Evolutionary conservation across 192 early-diverging fungal species (phyloP).

Genomic region (Oehlia diaphana): DNA sequence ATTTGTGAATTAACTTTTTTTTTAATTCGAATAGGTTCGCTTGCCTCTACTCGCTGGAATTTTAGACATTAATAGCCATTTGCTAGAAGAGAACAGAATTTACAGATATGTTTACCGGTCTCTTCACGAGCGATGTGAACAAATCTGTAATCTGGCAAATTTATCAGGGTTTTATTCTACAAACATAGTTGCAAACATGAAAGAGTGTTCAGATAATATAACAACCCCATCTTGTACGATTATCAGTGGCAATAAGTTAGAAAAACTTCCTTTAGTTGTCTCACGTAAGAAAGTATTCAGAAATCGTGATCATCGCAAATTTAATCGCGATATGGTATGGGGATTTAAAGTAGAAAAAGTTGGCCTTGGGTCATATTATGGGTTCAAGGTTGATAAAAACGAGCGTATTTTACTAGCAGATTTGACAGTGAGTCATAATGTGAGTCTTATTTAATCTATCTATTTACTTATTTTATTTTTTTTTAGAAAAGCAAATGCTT

Average conservation of each 20-base stretch:
- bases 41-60: background rate
- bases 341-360: conserved; percentile 38
- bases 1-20: too few relatives aligned
- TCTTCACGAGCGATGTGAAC: background rate
- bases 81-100: background rate
- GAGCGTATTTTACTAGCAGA: conserved; percentile 51
- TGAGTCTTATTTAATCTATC: background rate
- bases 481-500: background rate
- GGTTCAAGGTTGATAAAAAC: conserved; percentile 55
- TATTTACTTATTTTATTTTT: background rate
- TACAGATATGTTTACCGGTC: background rate
- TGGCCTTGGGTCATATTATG: conserved; percentile 49
- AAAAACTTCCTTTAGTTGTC: background rate
- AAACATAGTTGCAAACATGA: background rate
- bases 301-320: background rate
- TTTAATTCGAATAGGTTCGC: background rate
- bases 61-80: background rate
- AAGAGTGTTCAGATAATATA: background rate
- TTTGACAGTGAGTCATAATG: conserved; percentile 48
- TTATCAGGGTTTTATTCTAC: background rate
- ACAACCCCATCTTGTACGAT: background rate
- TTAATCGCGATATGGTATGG: conserved; percentile 30
- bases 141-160: background rate
- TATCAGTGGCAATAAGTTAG: background rate
- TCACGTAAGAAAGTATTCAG: background rate